Percentiles rank a stretch among this genome's conserved stretches.
Conservation (phyloP, 306 rosid genomes). For the Abrus precatorius region DNA sequence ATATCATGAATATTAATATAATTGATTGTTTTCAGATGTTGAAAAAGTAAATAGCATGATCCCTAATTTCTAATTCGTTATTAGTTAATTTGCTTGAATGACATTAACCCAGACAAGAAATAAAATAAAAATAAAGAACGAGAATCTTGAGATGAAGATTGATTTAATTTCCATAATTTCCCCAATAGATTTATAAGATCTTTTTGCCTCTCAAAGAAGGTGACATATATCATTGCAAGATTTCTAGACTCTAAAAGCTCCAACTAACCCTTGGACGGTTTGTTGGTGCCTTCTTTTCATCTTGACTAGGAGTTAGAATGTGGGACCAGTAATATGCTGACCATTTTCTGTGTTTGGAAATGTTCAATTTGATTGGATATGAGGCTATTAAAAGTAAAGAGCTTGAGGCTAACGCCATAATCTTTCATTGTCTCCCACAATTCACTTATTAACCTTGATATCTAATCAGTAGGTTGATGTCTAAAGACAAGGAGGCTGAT, state of each 20-base stretch:
- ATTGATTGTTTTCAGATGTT: not conserved
- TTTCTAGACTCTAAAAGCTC: constrained; percentile 37
- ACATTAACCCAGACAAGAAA: not conserved
- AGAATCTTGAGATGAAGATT: constrained; percentile 39
- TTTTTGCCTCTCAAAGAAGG: constrained; percentile 40
- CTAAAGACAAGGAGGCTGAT: constrained; percentile 44
- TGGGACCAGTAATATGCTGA: constrained; percentile 57
- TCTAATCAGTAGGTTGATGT: constrained; percentile 54
- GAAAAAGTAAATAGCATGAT: not conserved
- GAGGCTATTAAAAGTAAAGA: constrained; percentile 27
- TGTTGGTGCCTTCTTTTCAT: constrained; percentile 58
- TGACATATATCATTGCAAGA: constrained; percentile 43
- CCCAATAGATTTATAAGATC: constrained; percentile 19
- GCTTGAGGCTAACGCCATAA: constrained; percentile 55
- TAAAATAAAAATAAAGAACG: not conserved
- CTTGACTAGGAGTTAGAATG: constrained; percentile 51
- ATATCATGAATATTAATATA: too few relatives aligned
- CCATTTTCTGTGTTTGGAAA: constrained; percentile 38
- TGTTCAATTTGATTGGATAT: constrained; percentile 42
- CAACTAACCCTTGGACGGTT: constrained; percentile 55
- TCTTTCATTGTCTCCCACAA: constrained; percentile 52
- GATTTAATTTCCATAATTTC: constrained; percentile 14
- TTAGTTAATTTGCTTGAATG: too few relatives aligned
- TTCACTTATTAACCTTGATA: constrained; percentile 42
- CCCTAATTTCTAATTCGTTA: not conserved